Conservation (phyloP, 1,139 yeast genomes). For the Geotrichum australiense region DNA sequence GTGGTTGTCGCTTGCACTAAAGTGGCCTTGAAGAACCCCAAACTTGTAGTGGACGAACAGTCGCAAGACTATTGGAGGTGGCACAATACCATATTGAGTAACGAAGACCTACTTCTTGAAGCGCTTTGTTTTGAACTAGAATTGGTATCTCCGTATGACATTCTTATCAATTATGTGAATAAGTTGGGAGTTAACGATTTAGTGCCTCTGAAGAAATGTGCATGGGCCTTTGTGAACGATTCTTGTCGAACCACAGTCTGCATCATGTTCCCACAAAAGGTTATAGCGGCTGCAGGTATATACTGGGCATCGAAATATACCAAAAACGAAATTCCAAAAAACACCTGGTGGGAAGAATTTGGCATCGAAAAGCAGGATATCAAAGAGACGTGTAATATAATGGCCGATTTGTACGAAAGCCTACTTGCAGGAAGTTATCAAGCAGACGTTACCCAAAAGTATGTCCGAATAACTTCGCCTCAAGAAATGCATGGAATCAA, state of each 20-base stretch:
- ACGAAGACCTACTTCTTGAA: conserved; percentile 44
- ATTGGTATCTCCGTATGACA: conserved; percentile 40
- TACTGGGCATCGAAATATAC: conserved; percentile 33
- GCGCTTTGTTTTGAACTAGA: conserved; percentile 46
- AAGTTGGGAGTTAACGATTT: conserved; percentile 25
- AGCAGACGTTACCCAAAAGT: conserved; percentile 15
- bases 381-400: conserved; percentile 28
- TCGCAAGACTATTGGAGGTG: conserved; percentile 46
- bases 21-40: conserved; percentile 40
- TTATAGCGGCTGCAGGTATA: conserved; percentile 36
- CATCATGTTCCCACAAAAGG: conserved; percentile 29
- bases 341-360: conserved; percentile 29
- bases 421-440: conserved; percentile 14
- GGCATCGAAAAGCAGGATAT: conserved; percentile 25
- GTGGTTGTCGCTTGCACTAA: conserved; percentile 43
- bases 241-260: conserved; percentile 35
- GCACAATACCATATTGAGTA: conserved; percentile 40
- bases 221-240: conserved; percentile 38
- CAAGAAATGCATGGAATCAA: conserved; percentile 9
- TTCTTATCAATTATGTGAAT: conserved; percentile 25
- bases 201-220: conserved; percentile 29
- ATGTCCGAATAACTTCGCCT: conserved; percentile 13
- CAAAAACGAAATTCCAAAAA: conserved; percentile 19
- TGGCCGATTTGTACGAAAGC: conserved; percentile 31
- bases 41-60: conserved; percentile 40